phyloP scores from a whole-genome alignment of 2,329 filamentous ascomycete species.

The Ustulina deusta region DNA sequence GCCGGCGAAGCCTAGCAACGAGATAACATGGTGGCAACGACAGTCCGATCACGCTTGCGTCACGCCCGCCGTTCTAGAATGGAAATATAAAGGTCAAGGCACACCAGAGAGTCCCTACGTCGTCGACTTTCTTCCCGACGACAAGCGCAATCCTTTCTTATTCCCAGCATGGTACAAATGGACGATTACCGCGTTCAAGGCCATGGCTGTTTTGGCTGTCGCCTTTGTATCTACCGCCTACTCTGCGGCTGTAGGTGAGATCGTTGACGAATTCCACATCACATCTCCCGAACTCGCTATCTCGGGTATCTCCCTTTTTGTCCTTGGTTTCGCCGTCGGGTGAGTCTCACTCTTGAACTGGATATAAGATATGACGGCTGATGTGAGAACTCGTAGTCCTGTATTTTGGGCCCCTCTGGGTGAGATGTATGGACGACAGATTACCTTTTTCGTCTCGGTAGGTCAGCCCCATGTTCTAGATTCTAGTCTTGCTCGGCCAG shows the following conservation, averaged over 20 bases:
- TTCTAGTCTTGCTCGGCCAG: neutral
- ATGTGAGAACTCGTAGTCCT: conserved; percentile 52
- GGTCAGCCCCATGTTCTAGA: conserved; percentile 28
- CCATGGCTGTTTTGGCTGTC: conserved; percentile 75
- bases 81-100: conserved; percentile 70
- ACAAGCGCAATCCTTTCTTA: conserved; percentile 74
- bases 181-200: conserved; percentile 71
- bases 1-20: conserved; percentile 52
- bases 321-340: conserved; percentile 64
- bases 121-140: conserved; percentile 75
- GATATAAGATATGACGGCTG: conserved; percentile 57
- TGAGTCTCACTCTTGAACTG: conserved; percentile 66
- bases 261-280: conserved; percentile 67
- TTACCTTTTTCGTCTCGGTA: conserved; percentile 65
- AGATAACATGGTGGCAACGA: conserved; percentile 62
- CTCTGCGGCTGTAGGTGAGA: conserved; percentile 66
- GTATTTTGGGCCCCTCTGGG: conserved; percentile 75
- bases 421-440: conserved; percentile 69
- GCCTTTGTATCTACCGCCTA: conserved; percentile 78
- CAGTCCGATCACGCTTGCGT: conserved; percentile 70
- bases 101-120: conserved; percentile 75
- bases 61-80: conserved; percentile 66
- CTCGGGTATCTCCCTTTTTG: conserved; percentile 67
- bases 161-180: conserved; percentile 68
- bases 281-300: conserved; percentile 59